Evolutionary conservation across 179 eudicot species (phyloP), one percentile per base, ranked within the genome.

Genomic region (Silene noctiflora): DNA sequence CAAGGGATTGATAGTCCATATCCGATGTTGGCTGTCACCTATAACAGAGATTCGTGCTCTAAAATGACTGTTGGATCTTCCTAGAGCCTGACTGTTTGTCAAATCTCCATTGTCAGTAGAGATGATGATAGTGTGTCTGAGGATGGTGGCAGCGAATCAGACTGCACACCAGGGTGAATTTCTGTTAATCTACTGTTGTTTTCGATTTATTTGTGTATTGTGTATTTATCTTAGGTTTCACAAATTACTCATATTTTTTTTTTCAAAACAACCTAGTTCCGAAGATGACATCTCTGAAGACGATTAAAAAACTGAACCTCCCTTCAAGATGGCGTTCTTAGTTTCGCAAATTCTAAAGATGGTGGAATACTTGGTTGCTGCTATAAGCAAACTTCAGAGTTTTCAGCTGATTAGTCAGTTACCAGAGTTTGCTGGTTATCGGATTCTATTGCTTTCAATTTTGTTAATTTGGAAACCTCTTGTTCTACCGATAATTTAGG

Each of bases 1-100:
- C 9, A 72, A 80, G 68, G 64, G 66, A 14, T 69, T 80, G 55
- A 77, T 60, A 67, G 20, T 81, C 31, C 42, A 67, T 31, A 44
- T 73, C 33, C 44, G 6, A 4, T 16, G 22, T 6, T 46, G 19
- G 44, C 2, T 67, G 10, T 9, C 44, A 44, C 25, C 73, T 22
- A 35, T 2, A 29, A 39, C 67, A 46, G 21, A 72, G 20, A 25
- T 29, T 7, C 69, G 39, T 4, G 29, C 22, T 39, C 69, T 72
- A 0, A 75, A 72, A 60, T 46, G 13, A 61, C 60, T 81, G 7
- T 12, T 69, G 77, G 25, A 67, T 63, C 58, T 81, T 53, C 78
- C 64, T 4, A 73, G 71, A 53, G 67, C 74, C 56, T 77, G 22
- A 59, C 24, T 67, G 11, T 42, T 1, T 76, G 79, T 68, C 22